A percentile compares a stretch with the other conserved stretches of the same genome.
These are phyloP conservation scores for Binderoboletus segoi DNA, from an alignment of 1,284 basidiomycete genomes.

Conservation along the genomic window DNA sequence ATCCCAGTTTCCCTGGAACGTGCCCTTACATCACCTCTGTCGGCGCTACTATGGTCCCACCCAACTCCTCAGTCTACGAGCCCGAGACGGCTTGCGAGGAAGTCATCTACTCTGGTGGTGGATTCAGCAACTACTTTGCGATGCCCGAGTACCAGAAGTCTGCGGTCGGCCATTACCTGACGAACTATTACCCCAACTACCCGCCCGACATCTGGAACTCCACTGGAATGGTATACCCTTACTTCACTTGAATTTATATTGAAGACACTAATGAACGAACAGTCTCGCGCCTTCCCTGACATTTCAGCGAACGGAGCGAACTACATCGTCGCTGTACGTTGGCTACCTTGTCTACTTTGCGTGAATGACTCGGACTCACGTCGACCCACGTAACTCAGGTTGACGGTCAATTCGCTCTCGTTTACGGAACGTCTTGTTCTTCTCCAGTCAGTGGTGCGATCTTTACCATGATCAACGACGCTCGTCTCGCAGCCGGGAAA, in stretches of 20 bases:
- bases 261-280: background rate
- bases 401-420: conserved; percentile 39
- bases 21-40: conserved; percentile 62
- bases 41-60: conserved; percentile 56
- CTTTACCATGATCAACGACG: conserved; percentile 51
- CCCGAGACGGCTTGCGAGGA: conserved; percentile 43
- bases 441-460: conserved; percentile 44
- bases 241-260: no score
- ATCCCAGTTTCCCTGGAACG: conserved; percentile 54
- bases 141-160: conserved; percentile 41
- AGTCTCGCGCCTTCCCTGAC: conserved; percentile 49
- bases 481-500: conserved; percentile 41
- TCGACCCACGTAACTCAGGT: conserved; percentile 14
- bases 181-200: conserved; percentile 34
- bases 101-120: conserved; percentile 49
- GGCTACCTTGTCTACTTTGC: background rate
- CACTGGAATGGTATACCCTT: conserved; percentile 37
- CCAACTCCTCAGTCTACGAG: conserved; percentile 38
- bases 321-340: conserved; percentile 40
- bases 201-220: conserved; percentile 46
- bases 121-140: conserved; percentile 46
- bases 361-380: background rate
- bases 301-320: conserved; percentile 43
- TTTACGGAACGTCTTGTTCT: conserved; percentile 40
- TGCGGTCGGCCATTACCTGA: conserved; percentile 37